Evolutionary conservation across 495 filamentous ascomycete genomes (phyloP).

Genomic region (Lichenothelia convexa): DNA sequence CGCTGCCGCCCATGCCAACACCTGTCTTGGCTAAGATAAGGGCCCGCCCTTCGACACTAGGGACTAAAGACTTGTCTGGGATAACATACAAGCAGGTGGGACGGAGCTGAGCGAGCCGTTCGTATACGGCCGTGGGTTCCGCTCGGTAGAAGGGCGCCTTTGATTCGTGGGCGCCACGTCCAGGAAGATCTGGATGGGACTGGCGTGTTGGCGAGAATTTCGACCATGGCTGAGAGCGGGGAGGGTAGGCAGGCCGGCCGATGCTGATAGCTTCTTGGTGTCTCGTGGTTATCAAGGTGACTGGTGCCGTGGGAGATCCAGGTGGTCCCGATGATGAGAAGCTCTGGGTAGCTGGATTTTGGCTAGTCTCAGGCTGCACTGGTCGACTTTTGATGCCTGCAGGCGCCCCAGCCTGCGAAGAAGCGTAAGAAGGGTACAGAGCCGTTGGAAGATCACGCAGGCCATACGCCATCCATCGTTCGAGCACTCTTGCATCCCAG

Average conservation of each 20-base stretch:
- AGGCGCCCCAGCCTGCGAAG: too few relatives aligned
- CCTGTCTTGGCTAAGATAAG: conserved; percentile 48
- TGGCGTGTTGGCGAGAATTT: conserved; percentile 4
- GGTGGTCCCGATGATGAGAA: too few relatives aligned
- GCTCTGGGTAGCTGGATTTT: too few relatives aligned
- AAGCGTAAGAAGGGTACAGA: conserved; percentile 18
- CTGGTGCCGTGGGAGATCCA: too few relatives aligned
- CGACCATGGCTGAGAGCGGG: conserved; percentile 13
- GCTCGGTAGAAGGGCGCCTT: conserved; percentile 54
- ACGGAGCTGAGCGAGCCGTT: conserved; percentile 45
- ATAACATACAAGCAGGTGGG: conserved; percentile 72
- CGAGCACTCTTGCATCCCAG: conserved; percentile 23
- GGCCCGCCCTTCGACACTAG: conserved; percentile 28
- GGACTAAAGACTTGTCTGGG: conserved; percentile 46
- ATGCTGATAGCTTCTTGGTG: conserved; percentile 27
- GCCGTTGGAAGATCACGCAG: conserved; percentile 21
- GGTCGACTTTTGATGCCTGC: too few relatives aligned
- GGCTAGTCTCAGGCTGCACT: conserved; percentile 4
- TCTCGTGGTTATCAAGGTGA: conserved; percentile 21
- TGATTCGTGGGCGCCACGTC: conserved; percentile 5
- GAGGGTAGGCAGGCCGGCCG: conserved; percentile 13
- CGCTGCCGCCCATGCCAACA: conserved; percentile 45
- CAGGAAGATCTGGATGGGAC: conserved; percentile 17
- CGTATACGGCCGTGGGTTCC: conserved; percentile 44
- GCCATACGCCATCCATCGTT: conserved; percentile 23